Conservation (phyloP, 148 eudicot genomes). For the Dysphania ambrosioides region DNA sequence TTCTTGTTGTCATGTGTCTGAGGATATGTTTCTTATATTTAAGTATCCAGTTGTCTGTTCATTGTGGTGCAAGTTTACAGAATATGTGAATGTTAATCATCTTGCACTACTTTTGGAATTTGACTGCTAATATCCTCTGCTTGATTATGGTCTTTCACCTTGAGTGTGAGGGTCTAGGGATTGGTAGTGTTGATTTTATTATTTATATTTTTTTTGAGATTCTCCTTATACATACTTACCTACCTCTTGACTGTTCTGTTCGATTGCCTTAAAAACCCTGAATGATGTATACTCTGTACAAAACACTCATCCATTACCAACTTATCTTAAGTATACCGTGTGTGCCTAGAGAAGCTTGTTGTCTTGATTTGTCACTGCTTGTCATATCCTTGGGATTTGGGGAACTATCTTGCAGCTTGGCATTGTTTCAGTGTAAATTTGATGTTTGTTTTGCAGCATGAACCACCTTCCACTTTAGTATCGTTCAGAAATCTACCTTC, state of each 20-base stretch:
- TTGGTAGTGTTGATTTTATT: not conserved
- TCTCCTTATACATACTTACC: not conserved
- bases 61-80: too few species aligned
- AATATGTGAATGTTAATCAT: too few species aligned
- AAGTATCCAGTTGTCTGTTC: too few species aligned
- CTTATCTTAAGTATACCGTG: not conserved
- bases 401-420: not conserved
- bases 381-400: not conserved
- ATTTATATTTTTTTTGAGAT: not conserved
- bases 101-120: not conserved
- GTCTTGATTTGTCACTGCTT: not conserved
- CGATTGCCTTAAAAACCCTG: not conserved
- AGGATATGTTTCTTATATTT: not conserved
- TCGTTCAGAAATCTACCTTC: not conserved
- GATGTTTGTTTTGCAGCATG: not conserved
- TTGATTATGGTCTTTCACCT: not conserved
- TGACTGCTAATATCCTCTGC: not conserved
- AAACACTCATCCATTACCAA: not conserved
- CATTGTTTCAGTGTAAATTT: not conserved
- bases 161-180: not conserved
- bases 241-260: not conserved
- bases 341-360: not conserved
- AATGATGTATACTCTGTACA: not conserved
- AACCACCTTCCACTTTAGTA: not conserved
- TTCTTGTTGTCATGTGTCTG: not conserved